Evolutionary conservation across 1,284 basidiomycete genomes (phyloP).

Genomic region (Ustilago tritici): DNA sequence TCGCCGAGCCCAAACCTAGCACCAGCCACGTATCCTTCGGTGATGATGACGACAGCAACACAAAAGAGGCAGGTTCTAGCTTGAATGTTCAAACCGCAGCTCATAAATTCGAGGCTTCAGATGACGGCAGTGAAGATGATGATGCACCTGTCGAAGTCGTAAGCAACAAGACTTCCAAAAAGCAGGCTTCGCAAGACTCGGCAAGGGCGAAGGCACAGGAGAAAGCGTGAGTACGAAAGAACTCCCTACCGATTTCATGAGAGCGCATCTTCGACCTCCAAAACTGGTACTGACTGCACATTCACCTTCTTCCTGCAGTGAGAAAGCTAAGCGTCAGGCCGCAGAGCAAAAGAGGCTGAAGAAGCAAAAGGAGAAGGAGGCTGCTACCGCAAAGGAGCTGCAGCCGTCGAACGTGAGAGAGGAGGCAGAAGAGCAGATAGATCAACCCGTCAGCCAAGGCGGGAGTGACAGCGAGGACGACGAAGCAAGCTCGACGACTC

Average conservation of each 20-base stretch:
- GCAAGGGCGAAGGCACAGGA: constrained; percentile 32
- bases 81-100: neutral
- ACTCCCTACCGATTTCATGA: neutral
- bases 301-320: constrained; percentile 5
- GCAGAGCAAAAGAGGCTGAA: constrained; percentile 32
- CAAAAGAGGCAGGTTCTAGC: neutral
- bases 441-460: neutral
- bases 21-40: constrained; percentile 38
- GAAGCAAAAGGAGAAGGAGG: constrained; percentile 30
- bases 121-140: constrained; percentile 33
- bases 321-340: constrained; percentile 38
- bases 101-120: neutral
- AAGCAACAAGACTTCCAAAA: constrained; percentile 47
- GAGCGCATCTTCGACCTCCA: neutral
- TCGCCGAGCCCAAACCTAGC: constrained; percentile 23
- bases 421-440: neutral
- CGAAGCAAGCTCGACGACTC: constrained; percentile 21
- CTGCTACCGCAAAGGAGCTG: neutral
- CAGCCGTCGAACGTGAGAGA: neutral
- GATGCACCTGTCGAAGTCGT: constrained; percentile 53
- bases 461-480: constrained; percentile 19
- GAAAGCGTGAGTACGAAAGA: constrained; percentile 13
- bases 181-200: constrained; percentile 31
- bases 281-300: neutral
- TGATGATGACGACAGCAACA: constrained; percentile 36